phyloP scores from a whole-genome alignment of 345 rosid species.

The Ricinus communis region DNA sequence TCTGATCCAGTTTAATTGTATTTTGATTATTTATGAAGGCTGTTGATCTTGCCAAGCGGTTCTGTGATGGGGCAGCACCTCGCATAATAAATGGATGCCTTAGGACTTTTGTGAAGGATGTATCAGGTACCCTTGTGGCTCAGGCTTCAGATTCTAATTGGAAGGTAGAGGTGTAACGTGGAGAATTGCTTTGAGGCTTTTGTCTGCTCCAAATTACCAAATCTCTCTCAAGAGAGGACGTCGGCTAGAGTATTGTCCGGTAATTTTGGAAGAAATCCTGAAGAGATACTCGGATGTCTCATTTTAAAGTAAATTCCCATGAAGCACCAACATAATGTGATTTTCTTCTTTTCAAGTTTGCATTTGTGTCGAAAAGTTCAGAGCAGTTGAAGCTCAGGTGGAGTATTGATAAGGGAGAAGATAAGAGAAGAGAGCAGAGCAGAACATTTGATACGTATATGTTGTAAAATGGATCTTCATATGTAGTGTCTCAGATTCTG shows the following conservation, averaged over 20 bases:
- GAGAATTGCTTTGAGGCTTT: no score
- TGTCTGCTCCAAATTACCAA: no score
- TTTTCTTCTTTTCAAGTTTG: background rate
- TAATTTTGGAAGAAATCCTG: no score
- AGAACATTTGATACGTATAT: constrained; percentile 7
- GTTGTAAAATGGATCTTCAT: background rate
- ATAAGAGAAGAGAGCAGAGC: background rate
- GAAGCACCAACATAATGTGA: no score
- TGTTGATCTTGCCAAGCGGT: constrained; percentile 94
- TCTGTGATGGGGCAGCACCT: constrained; percentile 94
- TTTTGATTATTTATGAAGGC: constrained; percentile 46
- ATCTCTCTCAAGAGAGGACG: no score
- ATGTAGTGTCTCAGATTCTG: no score
- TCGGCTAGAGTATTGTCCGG: no score
- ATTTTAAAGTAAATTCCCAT: no score
- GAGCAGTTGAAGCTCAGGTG: background rate
- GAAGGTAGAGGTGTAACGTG: constrained; percentile 23
- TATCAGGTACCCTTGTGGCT: constrained; percentile 26
- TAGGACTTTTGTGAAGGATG: constrained; percentile 73
- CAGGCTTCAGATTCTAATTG: constrained; percentile 36
- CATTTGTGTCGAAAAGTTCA: background rate
- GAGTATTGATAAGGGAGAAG: no score
- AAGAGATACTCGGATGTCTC: background rate
- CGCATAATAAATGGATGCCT: constrained; percentile 92
- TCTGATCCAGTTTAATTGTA: background rate